Percentiles rank a stretch among this genome's conserved stretches.
These are phyloP conservation scores for Syzygium oleosum DNA, from an alignment of 345 rosid species.

Conservation along the genomic window DNA sequence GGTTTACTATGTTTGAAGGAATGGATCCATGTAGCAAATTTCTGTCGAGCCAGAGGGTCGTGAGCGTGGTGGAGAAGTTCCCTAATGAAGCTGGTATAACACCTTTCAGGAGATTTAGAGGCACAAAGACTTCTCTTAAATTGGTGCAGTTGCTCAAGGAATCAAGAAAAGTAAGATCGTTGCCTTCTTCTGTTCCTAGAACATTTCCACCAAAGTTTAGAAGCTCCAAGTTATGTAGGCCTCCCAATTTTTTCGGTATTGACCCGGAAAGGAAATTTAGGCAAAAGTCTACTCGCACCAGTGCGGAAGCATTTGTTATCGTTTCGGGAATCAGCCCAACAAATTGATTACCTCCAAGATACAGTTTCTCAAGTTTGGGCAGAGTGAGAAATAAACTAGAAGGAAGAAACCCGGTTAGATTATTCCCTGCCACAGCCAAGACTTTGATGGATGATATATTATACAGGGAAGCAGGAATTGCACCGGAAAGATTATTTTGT, in stretches of 20 bases:
- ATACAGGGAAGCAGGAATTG: conserved; percentile 13
- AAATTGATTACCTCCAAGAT: background rate
- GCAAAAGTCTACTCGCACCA: background rate
- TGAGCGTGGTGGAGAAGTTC: background rate
- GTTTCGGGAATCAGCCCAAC: background rate
- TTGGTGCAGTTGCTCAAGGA: conserved; percentile 6
- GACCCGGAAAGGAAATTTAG: background rate
- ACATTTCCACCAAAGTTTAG: background rate
- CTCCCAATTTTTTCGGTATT: conserved; percentile 2
- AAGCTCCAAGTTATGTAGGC: background rate
- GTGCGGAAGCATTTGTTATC: background rate
- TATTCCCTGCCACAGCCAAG: conserved; percentile 12
- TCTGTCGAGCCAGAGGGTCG: background rate
- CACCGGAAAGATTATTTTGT: conserved; percentile 16
- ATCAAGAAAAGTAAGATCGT: conserved; percentile 4
- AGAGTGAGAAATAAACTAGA: conserved; percentile 2
- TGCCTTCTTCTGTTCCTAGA: background rate
- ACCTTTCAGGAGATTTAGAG: background rate
- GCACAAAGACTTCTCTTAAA: background rate
- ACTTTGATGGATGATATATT: conserved; percentile 15
- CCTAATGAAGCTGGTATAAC: background rate
- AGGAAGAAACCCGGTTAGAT: conserved; percentile 14
- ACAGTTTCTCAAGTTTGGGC: background rate
- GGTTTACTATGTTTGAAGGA: conserved; percentile 1
- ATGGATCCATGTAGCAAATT: conserved; percentile 1